Evolutionary conservation across 345 rosid species (phyloP).

Genomic region (Aegle marmelos): DNA sequence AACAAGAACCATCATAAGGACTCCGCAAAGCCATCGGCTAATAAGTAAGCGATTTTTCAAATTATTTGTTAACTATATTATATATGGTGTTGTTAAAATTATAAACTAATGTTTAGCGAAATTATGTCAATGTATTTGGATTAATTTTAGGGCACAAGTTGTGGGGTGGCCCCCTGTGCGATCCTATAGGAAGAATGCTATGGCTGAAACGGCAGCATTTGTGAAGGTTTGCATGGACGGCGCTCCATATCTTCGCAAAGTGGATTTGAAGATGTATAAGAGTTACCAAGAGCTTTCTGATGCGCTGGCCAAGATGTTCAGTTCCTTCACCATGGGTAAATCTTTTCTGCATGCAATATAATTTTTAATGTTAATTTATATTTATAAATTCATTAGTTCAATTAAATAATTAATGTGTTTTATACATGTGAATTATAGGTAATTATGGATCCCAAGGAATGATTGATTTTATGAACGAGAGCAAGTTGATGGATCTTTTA

Average conservation of each 20-base stretch:
- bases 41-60: conserved; percentile 44
- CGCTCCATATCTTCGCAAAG: conserved; percentile 93
- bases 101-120: neutral
- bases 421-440: conserved; percentile 25
- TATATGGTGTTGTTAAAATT: too few relatives aligned
- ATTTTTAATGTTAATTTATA: neutral
- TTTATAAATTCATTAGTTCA: neutral
- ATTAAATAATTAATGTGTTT: neutral
- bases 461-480: conserved; percentile 98
- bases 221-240: conserved; percentile 99
- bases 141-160: conserved; percentile 61
- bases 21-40: conserved; percentile 67
- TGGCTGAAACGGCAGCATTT: conserved; percentile 59
- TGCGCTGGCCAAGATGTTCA: conserved; percentile 89
- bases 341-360: neutral
- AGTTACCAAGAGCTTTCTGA: conserved; percentile 87
- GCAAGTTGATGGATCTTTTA: conserved; percentile 87
- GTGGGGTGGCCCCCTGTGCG: conserved; percentile 99
- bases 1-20: conserved; percentile 41
- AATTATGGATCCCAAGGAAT: conserved; percentile 69
- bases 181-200: conserved; percentile 80
- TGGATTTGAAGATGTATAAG: conserved; percentile 85
- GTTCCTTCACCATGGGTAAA: conserved; percentile 95
- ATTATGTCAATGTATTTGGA: neutral
- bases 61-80: too few relatives aligned